These are phyloP conservation scores for Choiromyces venosus DNA, from an alignment of 495 filamentous ascomycete species.

Conservation along the genomic window DNA sequence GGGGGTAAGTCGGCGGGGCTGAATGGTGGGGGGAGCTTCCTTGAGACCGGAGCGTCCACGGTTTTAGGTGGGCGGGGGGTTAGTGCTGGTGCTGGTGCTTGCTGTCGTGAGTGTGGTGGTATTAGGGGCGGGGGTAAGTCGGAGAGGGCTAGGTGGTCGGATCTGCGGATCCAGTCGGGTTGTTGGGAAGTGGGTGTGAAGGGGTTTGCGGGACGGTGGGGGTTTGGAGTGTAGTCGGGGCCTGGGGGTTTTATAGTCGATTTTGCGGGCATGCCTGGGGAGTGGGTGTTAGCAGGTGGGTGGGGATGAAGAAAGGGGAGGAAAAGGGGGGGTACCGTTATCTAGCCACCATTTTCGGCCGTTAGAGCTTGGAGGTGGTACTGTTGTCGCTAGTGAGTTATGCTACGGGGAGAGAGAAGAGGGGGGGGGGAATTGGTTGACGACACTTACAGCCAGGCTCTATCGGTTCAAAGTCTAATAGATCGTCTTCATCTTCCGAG, in stretches of 20 bases:
- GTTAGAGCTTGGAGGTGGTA: constrained; percentile 88
- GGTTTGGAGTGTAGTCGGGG: constrained; percentile 59
- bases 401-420: no score
- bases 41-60: no score
- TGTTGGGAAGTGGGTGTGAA: constrained; percentile 62
- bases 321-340: constrained; percentile 51
- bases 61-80: constrained; percentile 16
- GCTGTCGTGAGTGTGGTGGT: constrained; percentile 45
- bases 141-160: constrained; percentile 43
- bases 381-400: constrained; percentile 22
- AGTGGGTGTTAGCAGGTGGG: constrained; percentile 26
- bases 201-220: constrained; percentile 71
- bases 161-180: constrained; percentile 66
- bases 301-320: background rate
- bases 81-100: background rate
- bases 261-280: constrained; percentile 62
- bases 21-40: constrained; percentile 53
- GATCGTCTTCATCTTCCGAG: constrained; percentile 64
- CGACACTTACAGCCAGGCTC: constrained; percentile 54
- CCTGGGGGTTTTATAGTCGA: constrained; percentile 63
- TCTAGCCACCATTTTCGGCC: constrained; percentile 92
- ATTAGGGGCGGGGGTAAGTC: constrained; percentile 47
- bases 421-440: constrained; percentile 15
- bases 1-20: constrained; percentile 48
- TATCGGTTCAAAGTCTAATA: constrained; percentile 66